Conservation (phyloP, 1,284 basidiomycete species). For the Ganoderma lingzhi region DNA sequence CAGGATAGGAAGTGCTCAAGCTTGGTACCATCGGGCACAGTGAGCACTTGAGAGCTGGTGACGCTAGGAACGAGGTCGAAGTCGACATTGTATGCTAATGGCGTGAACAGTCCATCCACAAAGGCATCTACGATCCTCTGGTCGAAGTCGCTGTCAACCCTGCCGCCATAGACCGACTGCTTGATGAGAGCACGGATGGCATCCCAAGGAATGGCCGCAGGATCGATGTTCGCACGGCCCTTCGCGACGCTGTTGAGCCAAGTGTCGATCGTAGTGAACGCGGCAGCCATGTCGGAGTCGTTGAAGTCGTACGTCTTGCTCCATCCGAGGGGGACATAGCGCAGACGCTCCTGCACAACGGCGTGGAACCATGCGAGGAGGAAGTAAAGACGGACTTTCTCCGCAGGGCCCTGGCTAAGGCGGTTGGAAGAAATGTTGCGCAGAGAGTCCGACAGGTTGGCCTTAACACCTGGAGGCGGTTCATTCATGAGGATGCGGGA, state of each 20-base stretch:
- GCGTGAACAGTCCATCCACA: slow-evolving; percentile 88
- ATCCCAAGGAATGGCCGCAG: slow-evolving; percentile 91
- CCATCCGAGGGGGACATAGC: slow-evolving; percentile 96
- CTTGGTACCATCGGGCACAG: slow-evolving; percentile 90
- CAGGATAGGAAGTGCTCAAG: slow-evolving; percentile 90
- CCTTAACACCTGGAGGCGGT: slow-evolving; percentile 94
- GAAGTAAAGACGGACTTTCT: slow-evolving; percentile 93
- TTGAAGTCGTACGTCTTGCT: slow-evolving; percentile 97
- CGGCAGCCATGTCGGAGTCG: slow-evolving; percentile 96
- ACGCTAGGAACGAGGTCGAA: slow-evolving; percentile 85
- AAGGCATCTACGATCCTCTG: slow-evolving; percentile 92
- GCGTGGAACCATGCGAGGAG: slow-evolving; percentile 99
- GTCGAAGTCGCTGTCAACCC: slow-evolving; percentile 94
- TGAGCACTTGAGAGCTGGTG: slow-evolving; percentile 65
- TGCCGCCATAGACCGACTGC: slow-evolving; percentile 94
- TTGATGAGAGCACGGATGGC: slow-evolving; percentile 91
- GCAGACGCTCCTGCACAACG: slow-evolving; percentile 93
- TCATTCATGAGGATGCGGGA: slow-evolving; percentile 98
- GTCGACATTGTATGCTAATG: slow-evolving; percentile 89
- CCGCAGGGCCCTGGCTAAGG: slow-evolving; percentile 83
- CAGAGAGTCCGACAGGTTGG: slow-evolving; percentile 93
- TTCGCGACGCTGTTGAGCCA: slow-evolving; percentile 87
- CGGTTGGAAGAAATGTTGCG: slow-evolving; percentile 77
- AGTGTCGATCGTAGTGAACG: slow-evolving; percentile 89
- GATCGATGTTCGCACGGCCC: slow-evolving; percentile 91